These are phyloP conservation scores for Populus trichocarpa DNA, from an alignment of 441 rosid species.

Conservation along the genomic window DNA sequence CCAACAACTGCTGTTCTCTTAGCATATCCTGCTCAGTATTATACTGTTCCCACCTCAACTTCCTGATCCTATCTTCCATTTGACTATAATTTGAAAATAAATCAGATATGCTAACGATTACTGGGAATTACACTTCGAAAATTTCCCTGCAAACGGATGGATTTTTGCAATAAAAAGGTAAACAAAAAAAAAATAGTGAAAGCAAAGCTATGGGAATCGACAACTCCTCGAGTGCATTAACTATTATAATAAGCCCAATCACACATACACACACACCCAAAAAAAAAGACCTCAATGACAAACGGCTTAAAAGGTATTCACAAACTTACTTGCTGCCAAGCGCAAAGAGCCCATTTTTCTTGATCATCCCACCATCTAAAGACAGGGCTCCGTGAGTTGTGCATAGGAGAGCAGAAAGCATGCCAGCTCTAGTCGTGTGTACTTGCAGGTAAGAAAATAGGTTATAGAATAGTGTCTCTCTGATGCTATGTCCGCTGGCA, in stretches of 20 bases:
- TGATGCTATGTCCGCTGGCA: slow-evolving; percentile 24
- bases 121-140: slow-evolving; percentile 29
- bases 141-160: slow-evolving; percentile 15
- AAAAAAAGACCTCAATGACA: background rate
- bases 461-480: slow-evolving; percentile 30
- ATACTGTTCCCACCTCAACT: slow-evolving; percentile 17
- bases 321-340: slow-evolving; percentile 17
- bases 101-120: slow-evolving; percentile 5
- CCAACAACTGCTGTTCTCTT: slow-evolving; percentile 13
- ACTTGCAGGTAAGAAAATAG: slow-evolving; percentile 24
- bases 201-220: background rate
- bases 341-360: slow-evolving; percentile 8
- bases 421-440: slow-evolving; percentile 16
- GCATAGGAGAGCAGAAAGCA: slow-evolving; percentile 29
- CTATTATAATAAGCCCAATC: background rate
- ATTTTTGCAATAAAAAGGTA: background rate
- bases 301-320: background rate
- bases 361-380: slow-evolving; percentile 31
- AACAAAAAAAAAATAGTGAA: background rate
- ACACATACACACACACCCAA: background rate
- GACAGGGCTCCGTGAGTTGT: slow-evolving; percentile 32
- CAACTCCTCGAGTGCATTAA: background rate
- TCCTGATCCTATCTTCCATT: slow-evolving; percentile 13
- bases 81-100: slow-evolving; percentile 4
- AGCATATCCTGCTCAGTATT: slow-evolving; percentile 17